Base-by-base conservation (phyloP, 176 grass and related monocot species). In the Oryza nivara region DNA sequence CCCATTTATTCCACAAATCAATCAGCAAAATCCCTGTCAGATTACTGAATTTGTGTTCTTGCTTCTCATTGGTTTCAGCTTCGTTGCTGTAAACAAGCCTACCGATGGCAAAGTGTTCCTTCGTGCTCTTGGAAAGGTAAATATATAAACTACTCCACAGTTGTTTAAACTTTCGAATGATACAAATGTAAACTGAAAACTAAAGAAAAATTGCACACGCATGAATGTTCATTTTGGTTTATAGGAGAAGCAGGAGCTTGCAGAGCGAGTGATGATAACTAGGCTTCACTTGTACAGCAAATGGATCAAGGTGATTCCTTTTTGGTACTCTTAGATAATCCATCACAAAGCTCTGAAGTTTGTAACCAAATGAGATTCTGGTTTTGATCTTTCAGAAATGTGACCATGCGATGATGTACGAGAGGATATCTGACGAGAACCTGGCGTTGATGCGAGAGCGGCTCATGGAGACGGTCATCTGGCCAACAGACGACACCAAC, bases 221-320 rank as follows among this genome's bases (percentile, higher is more conserved):
- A 5, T 22, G 66, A 23, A 11, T 63, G 66, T 12, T 19, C 10
- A 8, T 65, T 12, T 11, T 28, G 13, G 13, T 66, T 66, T 26
- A 19, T 36, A 97, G 94, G 94, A 97, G 90, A 96, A 82, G 54
- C 96, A 99, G 86, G 93, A 96, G 54, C 80, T 99, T 40, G 96
- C 93, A 8, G 93, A 99, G 60, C 84, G 96, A 34, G 93, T 94
- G 73, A 96, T 99, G 96, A 76, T 96, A 68, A 99, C 96, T 0
- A 85, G 96, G 48, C 91, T 99, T 82, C 93, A 94, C 47, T 65
- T 99, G 15, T 99, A 99, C 28, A 93, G 91, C 7, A 89, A 92
- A 94, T 99, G 93, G 93, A 95, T 92, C 10, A 86, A 93, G 91
- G 91, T 93, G 80, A 70, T 70, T 11, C 41, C 2, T 68, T 11